phyloP scores from a whole-genome alignment of 192 early-diverging fungal species.

The Rhizophagus clarus region DNA sequence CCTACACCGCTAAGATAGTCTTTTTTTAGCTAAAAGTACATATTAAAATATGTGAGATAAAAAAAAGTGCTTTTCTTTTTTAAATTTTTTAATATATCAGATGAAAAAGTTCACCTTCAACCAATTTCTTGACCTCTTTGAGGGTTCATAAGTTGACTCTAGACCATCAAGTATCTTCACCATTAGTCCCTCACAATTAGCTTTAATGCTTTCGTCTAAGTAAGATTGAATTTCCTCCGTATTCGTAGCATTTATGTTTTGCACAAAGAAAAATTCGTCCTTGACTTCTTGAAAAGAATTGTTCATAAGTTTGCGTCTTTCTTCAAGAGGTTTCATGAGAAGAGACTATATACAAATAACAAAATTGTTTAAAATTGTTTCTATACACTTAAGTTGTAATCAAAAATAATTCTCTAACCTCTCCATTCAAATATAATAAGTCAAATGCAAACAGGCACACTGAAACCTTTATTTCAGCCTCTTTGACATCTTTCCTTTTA shows the following conservation, averaged over 20 bases:
- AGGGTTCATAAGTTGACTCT: slow-evolving; percentile 92
- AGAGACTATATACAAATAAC: slow-evolving; percentile 59
- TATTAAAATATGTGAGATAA: neutral
- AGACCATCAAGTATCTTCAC: slow-evolving; percentile 91
- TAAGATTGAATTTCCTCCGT: slow-evolving; percentile 97
- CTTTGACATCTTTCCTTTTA: slow-evolving; percentile 92
- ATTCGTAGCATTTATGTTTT: slow-evolving; percentile 73
- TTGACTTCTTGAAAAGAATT: slow-evolving; percentile 72
- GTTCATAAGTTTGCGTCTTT: slow-evolving; percentile 74
- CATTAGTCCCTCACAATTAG: slow-evolving; percentile 98
- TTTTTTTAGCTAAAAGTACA: slow-evolving; percentile 73
- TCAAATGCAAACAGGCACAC: slow-evolving; percentile 99
- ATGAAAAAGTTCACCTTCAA: slow-evolving; percentile 70
- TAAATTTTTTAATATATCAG: neutral
- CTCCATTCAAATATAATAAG: slow-evolving; percentile 89
- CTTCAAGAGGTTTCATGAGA: slow-evolving; percentile 71
- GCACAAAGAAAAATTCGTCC: slow-evolving; percentile 92
- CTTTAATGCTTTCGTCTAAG: slow-evolving; percentile 74
- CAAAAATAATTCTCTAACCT: slow-evolving; percentile 48
- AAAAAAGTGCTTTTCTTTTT: no score
- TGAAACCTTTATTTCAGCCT: slow-evolving; percentile 90
- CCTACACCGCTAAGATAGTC: slow-evolving; percentile 94
- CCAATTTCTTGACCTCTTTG: slow-evolving; percentile 96
- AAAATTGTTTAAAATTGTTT: neutral
- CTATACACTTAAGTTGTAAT: neutral